Percentiles rank a stretch among this genome's conserved stretches.
Conservation (phyloP, 108 stramenopile genomes). For the Skeletonema grethae region DNA sequence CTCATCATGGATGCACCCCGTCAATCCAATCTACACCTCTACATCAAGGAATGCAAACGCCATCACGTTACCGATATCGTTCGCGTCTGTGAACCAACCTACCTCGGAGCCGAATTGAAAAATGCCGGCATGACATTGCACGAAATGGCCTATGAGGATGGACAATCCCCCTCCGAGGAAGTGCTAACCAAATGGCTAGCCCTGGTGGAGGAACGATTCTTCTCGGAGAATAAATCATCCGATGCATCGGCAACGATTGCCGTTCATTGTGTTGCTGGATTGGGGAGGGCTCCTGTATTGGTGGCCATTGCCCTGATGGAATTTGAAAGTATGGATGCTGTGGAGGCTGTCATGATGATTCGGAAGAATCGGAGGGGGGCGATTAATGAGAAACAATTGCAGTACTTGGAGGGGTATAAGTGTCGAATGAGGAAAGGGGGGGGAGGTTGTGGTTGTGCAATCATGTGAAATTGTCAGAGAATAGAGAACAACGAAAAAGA, state of each 20-base stretch:
- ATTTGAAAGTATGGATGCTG: constrained; percentile 88
- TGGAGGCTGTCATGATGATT: constrained; percentile 92
- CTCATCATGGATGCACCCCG: constrained; percentile 99
- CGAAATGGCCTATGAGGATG: constrained; percentile 96
- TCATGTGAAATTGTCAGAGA: background rate
- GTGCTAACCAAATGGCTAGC: constrained; percentile 87
- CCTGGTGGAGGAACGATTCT: constrained; percentile 87
- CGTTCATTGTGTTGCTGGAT: constrained; percentile 98
- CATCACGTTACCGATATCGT: constrained; percentile 92
- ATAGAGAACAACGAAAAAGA: background rate
- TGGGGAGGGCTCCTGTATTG: constrained; percentile 96
- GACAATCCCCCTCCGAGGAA: constrained; percentile 84
- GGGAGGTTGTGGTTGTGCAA: constrained; percentile 25
- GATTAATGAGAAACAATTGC: constrained; percentile 94
- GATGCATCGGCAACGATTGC: constrained; percentile 69
- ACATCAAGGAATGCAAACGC: constrained; percentile 91
- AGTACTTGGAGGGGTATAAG: constrained; percentile 93
- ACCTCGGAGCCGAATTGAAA: constrained; percentile 72
- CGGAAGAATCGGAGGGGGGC: constrained; percentile 90
- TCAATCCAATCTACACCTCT: constrained; percentile 89
- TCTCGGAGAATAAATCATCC: constrained; percentile 36
- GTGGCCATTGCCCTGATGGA: constrained; percentile 98
- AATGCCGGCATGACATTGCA: constrained; percentile 87
- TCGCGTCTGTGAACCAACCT: constrained; percentile 94
- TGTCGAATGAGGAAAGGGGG: constrained; percentile 48